Percentiles rank a stretch among this genome's conserved stretches.
Conservation (phyloP, 2,329 filamentous ascomycete genomes). For the Microdochium paspali region DNA sequence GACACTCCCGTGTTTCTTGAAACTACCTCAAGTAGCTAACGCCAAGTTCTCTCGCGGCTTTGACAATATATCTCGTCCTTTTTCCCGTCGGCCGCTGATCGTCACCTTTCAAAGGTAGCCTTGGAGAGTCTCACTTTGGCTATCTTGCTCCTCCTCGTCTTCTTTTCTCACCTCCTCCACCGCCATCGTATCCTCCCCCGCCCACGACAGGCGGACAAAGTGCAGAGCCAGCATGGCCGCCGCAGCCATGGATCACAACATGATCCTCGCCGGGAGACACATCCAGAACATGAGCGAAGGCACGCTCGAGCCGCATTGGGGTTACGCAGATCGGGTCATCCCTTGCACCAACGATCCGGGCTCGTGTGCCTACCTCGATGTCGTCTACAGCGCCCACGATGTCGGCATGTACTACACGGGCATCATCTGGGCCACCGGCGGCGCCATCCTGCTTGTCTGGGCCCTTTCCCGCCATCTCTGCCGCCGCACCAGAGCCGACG, state of each 20-base stretch:
- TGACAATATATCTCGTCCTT: neutral
- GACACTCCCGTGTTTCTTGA: no score
- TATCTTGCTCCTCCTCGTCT: no score
- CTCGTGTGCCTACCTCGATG: constrained; percentile 47
- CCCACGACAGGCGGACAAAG: constrained; percentile 5
- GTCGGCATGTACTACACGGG: constrained; percentile 39
- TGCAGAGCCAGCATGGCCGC: constrained; percentile 3
- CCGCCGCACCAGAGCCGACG: constrained; percentile 12
- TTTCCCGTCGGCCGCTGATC: neutral
- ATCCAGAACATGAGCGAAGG: constrained; percentile 35
- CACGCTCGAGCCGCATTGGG: constrained; percentile 40
- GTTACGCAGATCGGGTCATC: constrained; percentile 40
- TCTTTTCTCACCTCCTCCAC: neutral
- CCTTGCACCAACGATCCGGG: constrained; percentile 49
- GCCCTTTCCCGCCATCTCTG: constrained; percentile 20
- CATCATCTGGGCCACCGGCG: constrained; percentile 37
- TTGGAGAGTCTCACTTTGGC: no score
- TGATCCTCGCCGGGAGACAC: constrained; percentile 18
- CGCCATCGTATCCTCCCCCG: neutral
- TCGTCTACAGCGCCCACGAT: constrained; percentile 39
- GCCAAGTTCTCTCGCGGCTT: neutral
- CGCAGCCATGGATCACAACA: constrained; percentile 8
- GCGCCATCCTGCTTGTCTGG: constrained; percentile 33
- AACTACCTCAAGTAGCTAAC: no score
- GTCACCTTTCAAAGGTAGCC: neutral